Evolutionary conservation across 306 rosid species (phyloP).

Genomic region (Gastrolobium bilobum): DNA sequence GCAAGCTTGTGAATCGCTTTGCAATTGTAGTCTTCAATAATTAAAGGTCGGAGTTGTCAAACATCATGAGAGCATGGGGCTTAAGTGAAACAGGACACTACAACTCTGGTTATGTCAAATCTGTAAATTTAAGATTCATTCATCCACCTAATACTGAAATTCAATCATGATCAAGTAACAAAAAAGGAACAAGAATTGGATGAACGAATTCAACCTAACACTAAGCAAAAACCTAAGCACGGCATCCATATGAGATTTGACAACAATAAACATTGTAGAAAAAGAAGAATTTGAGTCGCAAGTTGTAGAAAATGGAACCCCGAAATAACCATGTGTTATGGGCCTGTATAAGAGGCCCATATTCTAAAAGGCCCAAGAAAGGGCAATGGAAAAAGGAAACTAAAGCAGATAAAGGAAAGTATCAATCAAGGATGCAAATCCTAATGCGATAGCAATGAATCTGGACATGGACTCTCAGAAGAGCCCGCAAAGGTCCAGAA

Average conservation of each 20-base stretch:
- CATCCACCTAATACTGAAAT: constrained; percentile 6
- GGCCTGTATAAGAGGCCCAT: too few relatives aligned
- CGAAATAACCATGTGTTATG: constrained; percentile 5
- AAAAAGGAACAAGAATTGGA: constrained; percentile 35
- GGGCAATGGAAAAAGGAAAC: too few relatives aligned
- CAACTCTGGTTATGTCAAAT: constrained; percentile 7
- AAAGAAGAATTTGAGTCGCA: constrained; percentile 4
- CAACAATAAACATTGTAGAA: neutral
- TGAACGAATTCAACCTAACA: constrained; percentile 29
- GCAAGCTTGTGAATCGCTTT: constrained; percentile 23
- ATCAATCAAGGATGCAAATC: too few relatives aligned
- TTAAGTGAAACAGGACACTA: constrained; percentile 22
- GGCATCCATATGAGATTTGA: constrained; percentile 10
- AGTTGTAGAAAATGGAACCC: constrained; percentile 15
- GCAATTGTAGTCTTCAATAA: constrained; percentile 4
- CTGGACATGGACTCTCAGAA: too few relatives aligned
- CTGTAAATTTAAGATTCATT: constrained; percentile 25
- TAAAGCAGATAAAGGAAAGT: too few relatives aligned
- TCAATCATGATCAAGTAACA: constrained; percentile 26
- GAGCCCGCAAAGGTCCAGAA: too few relatives aligned
- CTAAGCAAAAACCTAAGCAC: constrained; percentile 35
- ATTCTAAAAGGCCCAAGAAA: too few relatives aligned
- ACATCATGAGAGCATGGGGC: constrained; percentile 30
- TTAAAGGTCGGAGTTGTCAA: constrained; percentile 17
- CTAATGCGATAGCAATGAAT: too few relatives aligned